Conservation (phyloP, 306 rosid genomes). For the Pyrus pyrifolia region DNA sequence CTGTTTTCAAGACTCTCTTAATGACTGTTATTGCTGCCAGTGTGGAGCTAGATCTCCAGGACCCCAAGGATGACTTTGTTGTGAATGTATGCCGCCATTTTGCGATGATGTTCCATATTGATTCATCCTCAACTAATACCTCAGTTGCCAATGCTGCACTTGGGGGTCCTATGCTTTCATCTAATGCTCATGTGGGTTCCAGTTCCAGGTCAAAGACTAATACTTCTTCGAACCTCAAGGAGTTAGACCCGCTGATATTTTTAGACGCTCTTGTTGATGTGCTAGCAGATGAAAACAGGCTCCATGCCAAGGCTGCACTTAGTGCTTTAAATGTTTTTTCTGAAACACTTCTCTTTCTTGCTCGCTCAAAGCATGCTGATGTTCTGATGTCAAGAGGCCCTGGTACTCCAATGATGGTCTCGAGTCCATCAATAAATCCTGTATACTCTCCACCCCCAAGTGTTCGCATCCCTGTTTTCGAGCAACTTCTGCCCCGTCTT, state of each 20-base stretch:
- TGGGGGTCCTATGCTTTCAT: slow-evolving; percentile 56
- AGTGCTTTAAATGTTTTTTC: slow-evolving; percentile 76
- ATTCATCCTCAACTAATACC: slow-evolving; percentile 48
- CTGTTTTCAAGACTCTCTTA: slow-evolving; percentile 86
- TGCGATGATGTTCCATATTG: slow-evolving; percentile 81
- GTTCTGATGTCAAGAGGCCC: slow-evolving; percentile 86
- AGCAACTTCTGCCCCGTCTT: slow-evolving; percentile 91
- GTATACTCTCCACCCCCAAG: slow-evolving; percentile 98
- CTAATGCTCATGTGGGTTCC: slow-evolving; percentile 46
- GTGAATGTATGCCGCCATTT: slow-evolving; percentile 90
- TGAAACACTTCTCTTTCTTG: slow-evolving; percentile 89
- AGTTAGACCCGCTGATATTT: slow-evolving; percentile 88
- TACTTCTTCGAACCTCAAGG: slow-evolving; percentile 76
- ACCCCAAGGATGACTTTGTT: slow-evolving; percentile 80
- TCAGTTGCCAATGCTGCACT: slow-evolving; percentile 37
- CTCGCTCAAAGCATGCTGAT: slow-evolving; percentile 93
- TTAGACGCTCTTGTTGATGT: slow-evolving; percentile 98
- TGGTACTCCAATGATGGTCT: slow-evolving; percentile 95
- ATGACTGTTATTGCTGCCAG: slow-evolving; percentile 86
- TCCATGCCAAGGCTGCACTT: slow-evolving; percentile 92
- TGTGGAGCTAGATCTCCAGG: slow-evolving; percentile 79
- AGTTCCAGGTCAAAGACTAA: slow-evolving; percentile 57
- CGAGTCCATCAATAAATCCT: slow-evolving; percentile 96
- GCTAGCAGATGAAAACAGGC: slow-evolving; percentile 89
- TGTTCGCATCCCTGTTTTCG: slow-evolving; percentile 89